Evolutionary conservation across 2,329 filamentous ascomycete species (phyloP).

Genomic region (Penicillium oxalicum): DNA sequence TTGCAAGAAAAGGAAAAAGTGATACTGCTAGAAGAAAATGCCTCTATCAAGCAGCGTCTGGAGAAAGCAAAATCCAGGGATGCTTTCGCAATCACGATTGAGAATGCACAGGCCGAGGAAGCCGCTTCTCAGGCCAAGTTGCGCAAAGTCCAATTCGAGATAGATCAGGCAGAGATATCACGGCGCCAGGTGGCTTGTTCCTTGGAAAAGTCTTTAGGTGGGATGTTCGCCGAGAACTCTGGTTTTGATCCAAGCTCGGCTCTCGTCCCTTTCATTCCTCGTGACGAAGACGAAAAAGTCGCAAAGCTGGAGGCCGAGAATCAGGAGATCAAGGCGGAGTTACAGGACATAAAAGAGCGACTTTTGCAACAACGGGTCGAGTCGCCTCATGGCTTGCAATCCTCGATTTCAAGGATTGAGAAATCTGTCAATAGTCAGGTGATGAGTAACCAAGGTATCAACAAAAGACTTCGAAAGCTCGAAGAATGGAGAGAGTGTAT

Average conservation of each 20-base stretch:
- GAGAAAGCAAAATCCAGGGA: not conserved
- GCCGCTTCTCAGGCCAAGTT: not conserved
- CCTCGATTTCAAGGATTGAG: constrained; percentile 1
- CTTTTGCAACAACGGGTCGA: not conserved
- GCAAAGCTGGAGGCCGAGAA: constrained; percentile 16
- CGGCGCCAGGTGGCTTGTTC: not conserved
- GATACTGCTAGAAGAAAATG: not conserved
- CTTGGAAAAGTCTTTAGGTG: not conserved
- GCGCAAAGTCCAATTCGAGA: not conserved
- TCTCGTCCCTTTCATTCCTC: not conserved
- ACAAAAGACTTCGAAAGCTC: not conserved
- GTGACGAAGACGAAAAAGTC: constrained; percentile 7
- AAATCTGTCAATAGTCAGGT: constrained; percentile 1
- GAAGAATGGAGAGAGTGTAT: constrained; percentile 2
- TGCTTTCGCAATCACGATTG: not conserved
- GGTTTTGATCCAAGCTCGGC: not conserved
- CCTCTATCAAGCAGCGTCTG: constrained; percentile 1
- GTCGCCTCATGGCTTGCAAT: not conserved
- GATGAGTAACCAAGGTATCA: not conserved
- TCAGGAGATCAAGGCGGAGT: not conserved
- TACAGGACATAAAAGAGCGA: not conserved
- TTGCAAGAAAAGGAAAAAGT: not conserved
- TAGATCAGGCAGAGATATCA: not conserved
- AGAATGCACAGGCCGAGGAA: not conserved
- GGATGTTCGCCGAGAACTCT: not conserved